Evolutionary conservation across 169 alveolate genomes (phyloP).

Genomic region (Theileria parva): DNA sequence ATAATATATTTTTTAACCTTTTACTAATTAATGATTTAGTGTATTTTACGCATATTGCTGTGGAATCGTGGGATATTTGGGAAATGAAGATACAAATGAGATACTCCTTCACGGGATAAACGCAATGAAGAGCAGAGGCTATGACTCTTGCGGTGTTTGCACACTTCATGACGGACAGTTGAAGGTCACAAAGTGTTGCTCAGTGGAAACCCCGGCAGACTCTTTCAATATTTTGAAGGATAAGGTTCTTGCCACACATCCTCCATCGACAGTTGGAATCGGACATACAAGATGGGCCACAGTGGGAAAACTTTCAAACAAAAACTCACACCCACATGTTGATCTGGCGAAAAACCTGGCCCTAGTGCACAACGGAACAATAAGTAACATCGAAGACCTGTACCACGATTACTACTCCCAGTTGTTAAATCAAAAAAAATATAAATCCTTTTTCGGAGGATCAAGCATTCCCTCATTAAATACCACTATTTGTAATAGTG

Average conservation of each 20-base stretch:
- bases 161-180: constrained; percentile 80
- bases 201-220: constrained; percentile 76
- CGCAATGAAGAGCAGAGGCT: constrained; percentile 90
- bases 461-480: not conserved
- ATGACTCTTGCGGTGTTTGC: constrained; percentile 94
- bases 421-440: constrained; percentile 37
- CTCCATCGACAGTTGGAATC: constrained; percentile 86
- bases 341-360: constrained; percentile 88
- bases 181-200: constrained; percentile 81
- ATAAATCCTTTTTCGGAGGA: constrained; percentile 43
- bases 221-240: constrained; percentile 79
- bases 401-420: constrained; percentile 25
- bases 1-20: not conserved
- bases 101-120: constrained; percentile 84
- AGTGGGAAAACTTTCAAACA: constrained; percentile 94
- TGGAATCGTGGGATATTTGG: constrained; percentile 90
- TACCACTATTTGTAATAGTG: not conserved
- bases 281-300: constrained; percentile 99
- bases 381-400: constrained; percentile 59
- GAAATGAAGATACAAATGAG: constrained; percentile 81
- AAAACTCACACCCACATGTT: constrained; percentile 97
- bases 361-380: constrained; percentile 95
- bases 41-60: constrained; percentile 69
- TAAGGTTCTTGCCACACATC: constrained; percentile 76
- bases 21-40: not conserved